These are phyloP conservation scores for Oenanthe javanica DNA, from an alignment of 140 eudicot genomes.

Conservation along the genomic window DNA sequence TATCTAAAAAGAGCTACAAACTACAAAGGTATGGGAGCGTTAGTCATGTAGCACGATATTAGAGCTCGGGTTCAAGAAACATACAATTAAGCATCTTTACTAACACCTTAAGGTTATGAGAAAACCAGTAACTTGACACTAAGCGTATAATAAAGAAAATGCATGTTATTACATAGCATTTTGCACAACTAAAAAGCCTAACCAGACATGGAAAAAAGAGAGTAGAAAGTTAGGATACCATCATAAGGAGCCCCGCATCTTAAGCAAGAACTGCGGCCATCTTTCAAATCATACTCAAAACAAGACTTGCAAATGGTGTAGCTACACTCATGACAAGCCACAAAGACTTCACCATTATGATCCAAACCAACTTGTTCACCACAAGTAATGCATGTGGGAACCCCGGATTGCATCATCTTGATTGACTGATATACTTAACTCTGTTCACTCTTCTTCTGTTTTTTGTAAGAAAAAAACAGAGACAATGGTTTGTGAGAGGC, in stretches of 20 bases:
- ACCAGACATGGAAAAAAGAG: not conserved
- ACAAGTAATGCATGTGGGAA: slow-evolving; percentile 75
- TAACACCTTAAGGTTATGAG: too few relatives aligned
- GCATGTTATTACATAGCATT: not conserved
- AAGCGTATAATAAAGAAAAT: too few relatives aligned
- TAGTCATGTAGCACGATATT: too few relatives aligned
- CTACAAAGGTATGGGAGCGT: too few relatives aligned
- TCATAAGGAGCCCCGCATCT: slow-evolving; percentile 71
- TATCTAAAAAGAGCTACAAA: too few relatives aligned
- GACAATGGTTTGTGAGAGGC: slow-evolving; percentile 14
- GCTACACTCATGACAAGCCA: slow-evolving; percentile 87
- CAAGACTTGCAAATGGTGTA: slow-evolving; percentile 74
- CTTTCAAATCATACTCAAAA: slow-evolving; percentile 67
- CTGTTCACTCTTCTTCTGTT: slow-evolving; percentile 14
- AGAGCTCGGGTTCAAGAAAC: too few relatives aligned
- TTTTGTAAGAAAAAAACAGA: slow-evolving; percentile 18
- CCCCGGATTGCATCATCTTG: slow-evolving; percentile 81
- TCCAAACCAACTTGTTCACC: slow-evolving; percentile 67
- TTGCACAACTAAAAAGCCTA: not conserved
- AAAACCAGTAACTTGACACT: too few relatives aligned
- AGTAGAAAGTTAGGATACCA: slow-evolving; percentile 21
- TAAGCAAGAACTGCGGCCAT: slow-evolving; percentile 71
- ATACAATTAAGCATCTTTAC: too few relatives aligned
- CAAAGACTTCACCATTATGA: slow-evolving; percentile 73
- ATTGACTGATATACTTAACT: not conserved